Evolutionary conservation across 306 rosid genomes (phyloP).

Genomic region (Inga oerstediana): DNA sequence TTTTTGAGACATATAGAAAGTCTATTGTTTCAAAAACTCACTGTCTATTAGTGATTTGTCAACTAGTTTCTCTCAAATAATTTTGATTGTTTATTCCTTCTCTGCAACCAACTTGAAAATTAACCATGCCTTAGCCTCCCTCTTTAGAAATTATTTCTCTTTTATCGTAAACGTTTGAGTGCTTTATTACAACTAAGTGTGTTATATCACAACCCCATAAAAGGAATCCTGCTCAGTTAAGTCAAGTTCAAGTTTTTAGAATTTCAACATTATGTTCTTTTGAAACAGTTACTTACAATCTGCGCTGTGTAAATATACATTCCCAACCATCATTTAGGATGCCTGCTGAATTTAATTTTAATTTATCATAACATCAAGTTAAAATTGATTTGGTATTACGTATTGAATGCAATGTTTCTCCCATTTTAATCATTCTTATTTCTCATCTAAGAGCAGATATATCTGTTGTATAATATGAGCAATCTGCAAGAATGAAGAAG

Average conservation of each 20-base stretch:
- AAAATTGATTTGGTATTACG: not conserved
- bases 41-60: not conserved
- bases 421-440: not conserved
- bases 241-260: not conserved
- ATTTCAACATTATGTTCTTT: not conserved
- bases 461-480: not conserved
- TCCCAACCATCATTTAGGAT: not conserved
- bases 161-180: not conserved
- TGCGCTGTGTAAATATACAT: not conserved
- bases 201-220: not conserved
- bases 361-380: not conserved
- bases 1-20: not conserved
- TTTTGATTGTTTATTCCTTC: not conserved
- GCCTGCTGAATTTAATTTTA: not conserved
- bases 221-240: not conserved
- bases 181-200: not conserved
- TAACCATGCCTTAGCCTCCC: not conserved
- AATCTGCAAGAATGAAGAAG: too few species aligned
- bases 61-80: not conserved
- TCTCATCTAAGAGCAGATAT: constrained; percentile 53
- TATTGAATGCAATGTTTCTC: not conserved
- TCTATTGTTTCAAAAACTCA: not conserved
- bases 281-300: not conserved
- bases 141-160: not conserved
- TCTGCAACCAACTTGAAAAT: not conserved